These are phyloP conservation scores for Vigna mungo DNA, from an alignment of 306 rosid genomes.

Conservation along the genomic window DNA sequence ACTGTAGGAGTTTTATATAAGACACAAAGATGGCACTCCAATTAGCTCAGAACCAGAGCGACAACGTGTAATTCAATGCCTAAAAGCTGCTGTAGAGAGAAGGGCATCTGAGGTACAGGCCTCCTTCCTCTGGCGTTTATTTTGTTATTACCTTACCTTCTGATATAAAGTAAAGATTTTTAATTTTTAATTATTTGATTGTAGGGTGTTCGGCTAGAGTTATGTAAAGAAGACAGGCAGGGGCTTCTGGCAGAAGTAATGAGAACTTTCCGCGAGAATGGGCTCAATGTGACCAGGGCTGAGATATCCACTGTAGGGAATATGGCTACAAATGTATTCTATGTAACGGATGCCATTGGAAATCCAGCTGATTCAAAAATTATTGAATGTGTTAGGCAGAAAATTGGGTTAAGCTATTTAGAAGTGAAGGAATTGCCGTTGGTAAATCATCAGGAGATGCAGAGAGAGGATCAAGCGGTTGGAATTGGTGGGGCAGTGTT, in stretches of 20 bases:
- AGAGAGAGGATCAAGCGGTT: constrained; percentile 63
- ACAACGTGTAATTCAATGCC: constrained; percentile 86
- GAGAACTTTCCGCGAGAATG: constrained; percentile 90
- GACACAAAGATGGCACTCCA: constrained; percentile 92
- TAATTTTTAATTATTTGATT: constrained; percentile 34
- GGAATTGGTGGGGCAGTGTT: constrained; percentile 92
- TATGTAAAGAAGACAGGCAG: constrained; percentile 64
- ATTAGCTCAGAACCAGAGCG: constrained; percentile 93
- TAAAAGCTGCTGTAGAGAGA: constrained; percentile 86
- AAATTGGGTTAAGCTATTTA: constrained; percentile 69
- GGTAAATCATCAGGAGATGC: constrained; percentile 50
- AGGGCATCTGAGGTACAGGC: constrained; percentile 79
- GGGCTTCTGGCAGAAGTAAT: constrained; percentile 87
- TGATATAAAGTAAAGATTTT: background rate
- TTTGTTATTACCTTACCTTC: background rate
- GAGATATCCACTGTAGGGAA: constrained; percentile 72
- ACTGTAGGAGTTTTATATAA: constrained; percentile 85
- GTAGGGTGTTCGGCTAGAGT: constrained; percentile 84
- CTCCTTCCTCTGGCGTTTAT: constrained; percentile 14
- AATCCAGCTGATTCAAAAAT: constrained; percentile 61
- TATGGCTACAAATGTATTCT: constrained; percentile 69
- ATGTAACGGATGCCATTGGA: constrained; percentile 82
- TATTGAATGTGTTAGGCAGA: constrained; percentile 76
- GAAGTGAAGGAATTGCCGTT: constrained; percentile 80
- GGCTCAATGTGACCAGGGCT: constrained; percentile 85